Evolutionary conservation across 305 asterid genomes (phyloP).

Genomic region (Vinca major): DNA sequence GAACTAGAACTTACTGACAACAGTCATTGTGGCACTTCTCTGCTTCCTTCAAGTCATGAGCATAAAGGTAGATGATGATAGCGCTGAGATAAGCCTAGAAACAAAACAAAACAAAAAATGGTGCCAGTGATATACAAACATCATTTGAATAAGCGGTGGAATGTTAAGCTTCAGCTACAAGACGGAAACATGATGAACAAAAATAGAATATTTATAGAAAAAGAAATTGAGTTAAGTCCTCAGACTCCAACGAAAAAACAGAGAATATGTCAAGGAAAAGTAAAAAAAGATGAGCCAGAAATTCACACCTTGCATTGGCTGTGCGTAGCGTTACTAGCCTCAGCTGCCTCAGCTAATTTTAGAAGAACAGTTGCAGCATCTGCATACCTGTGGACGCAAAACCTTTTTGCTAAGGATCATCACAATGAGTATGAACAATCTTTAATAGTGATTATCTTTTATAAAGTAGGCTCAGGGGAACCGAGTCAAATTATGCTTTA

Average conservation of each 20-base stretch:
- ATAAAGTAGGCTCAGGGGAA: background rate
- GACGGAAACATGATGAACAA: background rate
- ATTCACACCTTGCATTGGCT: constrained; percentile 82
- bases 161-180: background rate
- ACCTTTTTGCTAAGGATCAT: background rate
- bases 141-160: background rate
- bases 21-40: constrained; percentile 93
- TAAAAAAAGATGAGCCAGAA: constrained; percentile 1
- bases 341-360: constrained; percentile 78
- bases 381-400: constrained; percentile 38
- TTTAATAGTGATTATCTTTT: background rate
- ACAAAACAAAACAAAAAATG: constrained; percentile 18
- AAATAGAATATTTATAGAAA: background rate
- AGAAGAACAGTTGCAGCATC: constrained; percentile 76
- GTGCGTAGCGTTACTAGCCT: constrained; percentile 71
- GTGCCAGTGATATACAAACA: background rate
- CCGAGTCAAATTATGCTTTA: background rate
- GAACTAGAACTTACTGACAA: constrained; percentile 72
- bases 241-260: background rate
- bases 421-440: background rate
- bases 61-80: constrained; percentile 81
- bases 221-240: background rate
- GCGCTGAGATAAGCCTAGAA: constrained; percentile 97
- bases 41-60: constrained; percentile 86
- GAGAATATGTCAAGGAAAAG: constrained; percentile 1